Conservation (phyloP, 2,329 filamentous ascomycete genomes). For the Aureobasidium leucospermi region DNA sequence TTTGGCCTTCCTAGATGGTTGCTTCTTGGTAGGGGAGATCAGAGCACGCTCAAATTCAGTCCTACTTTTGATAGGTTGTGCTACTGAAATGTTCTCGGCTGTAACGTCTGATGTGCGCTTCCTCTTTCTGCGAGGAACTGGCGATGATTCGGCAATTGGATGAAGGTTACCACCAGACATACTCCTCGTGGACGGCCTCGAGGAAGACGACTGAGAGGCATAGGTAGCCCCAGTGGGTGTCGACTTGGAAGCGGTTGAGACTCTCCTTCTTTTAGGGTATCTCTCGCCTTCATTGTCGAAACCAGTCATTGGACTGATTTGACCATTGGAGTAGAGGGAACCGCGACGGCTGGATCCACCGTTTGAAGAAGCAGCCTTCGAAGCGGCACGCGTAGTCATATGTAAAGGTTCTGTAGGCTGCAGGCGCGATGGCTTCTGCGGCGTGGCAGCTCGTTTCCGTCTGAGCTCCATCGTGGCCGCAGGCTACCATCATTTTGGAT, state of each 20-base stretch:
- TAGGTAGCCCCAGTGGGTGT: conserved; percentile 11
- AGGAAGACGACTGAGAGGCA: conserved; percentile 14
- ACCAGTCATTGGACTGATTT: neutral
- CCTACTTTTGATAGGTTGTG: neutral
- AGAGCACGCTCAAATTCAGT: conserved; percentile 3
- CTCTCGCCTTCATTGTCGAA: conserved; percentile 12
- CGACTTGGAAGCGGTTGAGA: conserved; percentile 15
- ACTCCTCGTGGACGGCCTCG: conserved; percentile 14
- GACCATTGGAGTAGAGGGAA: conserved; percentile 12
- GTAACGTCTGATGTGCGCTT: conserved; percentile 15
- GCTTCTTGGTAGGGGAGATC: neutral
- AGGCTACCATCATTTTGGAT: conserved; percentile 8
- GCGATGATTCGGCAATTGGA: conserved; percentile 13
- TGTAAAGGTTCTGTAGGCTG: conserved; percentile 41
- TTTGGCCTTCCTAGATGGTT: conserved; percentile 2
- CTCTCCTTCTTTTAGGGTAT: conserved; percentile 15
- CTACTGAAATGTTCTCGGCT: conserved; percentile 8
- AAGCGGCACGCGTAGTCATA: conserved; percentile 36
- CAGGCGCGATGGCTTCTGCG: conserved; percentile 23
- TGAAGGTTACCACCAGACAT: conserved; percentile 14
- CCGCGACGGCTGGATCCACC: conserved; percentile 13
- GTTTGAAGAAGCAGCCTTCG: conserved; percentile 13
- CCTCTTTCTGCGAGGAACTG: conserved; percentile 2
- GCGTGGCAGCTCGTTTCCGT: conserved; percentile 12
- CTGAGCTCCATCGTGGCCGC: conserved; percentile 13